phyloP scores from a whole-genome alignment of 371 early-diverging fungal genomes.

The Nosema muscidifuracis region DNA sequence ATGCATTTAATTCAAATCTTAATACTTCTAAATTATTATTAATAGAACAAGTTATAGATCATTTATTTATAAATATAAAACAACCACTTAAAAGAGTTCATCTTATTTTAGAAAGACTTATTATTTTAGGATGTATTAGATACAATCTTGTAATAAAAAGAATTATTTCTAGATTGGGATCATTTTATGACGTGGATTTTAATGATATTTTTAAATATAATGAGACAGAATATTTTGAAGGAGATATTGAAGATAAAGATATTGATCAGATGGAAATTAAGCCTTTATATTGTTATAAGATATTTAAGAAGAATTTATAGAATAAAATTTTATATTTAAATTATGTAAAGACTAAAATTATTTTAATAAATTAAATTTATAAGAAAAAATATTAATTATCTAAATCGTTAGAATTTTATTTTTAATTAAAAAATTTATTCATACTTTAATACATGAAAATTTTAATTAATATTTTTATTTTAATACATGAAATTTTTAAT shows the following conservation, averaged over 20 bases:
- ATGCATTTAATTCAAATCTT: conserved; percentile 20
- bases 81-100: conserved; percentile 44
- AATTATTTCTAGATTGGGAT: conserved; percentile 16
- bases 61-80: conserved; percentile 41
- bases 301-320: conserved; percentile 30
- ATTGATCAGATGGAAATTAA: conserved; percentile 8
- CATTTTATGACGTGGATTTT: conserved; percentile 43
- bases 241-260: conserved; percentile 5
- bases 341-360: not conserved
- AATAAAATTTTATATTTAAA: not conserved
- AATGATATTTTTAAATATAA: conserved; percentile 14
- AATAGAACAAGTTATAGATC: conserved; percentile 4
- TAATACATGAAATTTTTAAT: no score
- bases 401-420: not conserved
- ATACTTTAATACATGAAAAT: no score
- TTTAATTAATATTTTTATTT: no score
- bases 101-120: conserved; percentile 26
- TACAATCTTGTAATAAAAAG: conserved; percentile 1
- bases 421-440: no score
- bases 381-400: no score
- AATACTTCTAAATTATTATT: not conserved
- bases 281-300: conserved; percentile 22
- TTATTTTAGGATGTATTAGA: conserved; percentile 27
- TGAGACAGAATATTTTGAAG: not conserved
- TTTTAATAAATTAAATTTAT: not conserved